Base-by-base conservation (phyloP, 805 yeast species). In the Hanseniaspora osmophila region DNA sequence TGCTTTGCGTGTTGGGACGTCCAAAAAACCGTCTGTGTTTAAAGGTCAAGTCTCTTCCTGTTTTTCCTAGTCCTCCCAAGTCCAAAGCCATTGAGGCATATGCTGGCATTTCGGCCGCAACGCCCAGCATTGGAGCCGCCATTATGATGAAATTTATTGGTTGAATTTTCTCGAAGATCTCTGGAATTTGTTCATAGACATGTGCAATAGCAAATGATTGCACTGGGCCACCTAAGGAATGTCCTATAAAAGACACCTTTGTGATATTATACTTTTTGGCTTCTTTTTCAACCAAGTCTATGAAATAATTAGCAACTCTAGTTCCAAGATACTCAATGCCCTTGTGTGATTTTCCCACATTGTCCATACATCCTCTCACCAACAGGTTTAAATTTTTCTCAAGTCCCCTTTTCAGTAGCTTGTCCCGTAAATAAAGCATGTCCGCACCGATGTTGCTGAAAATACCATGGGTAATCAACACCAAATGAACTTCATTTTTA, bases 201-300 rank as follows among this genome's bases (percentile, higher is more conserved):
- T 86, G 82, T 2, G 90, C 92, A 37, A 92, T 68, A 1, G 97
- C 94, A 70, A 84, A 90, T 0, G 94, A 77, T 64, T 90, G 96
- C 10, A 83, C 83, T 15, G 84, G 74, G 0, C 98, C 98, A 15
- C 98, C 98, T 22, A 92, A 66, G 0, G 97, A 90, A 62, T 92
- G 98, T 1, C 92, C 95, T 17, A 92, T 67, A 55, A 92, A 88
- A 2, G 97, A 90, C 4, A 90, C 76, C n/a, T 46, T 44, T 19
- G 13, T 42, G 9, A 46, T 40, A 5, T 66, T 54, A 19, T 66
- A 68, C 9, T 51, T 48, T 11, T 58, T 50, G 5, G 63, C 59
- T 41, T 81, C 64, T 30, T 76, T 78, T 37, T 72, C 66, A 5
- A 79, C 69, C 1, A 59, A 47, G 9, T 59, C 49, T 10, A 65